These are phyloP conservation scores for Paramecium primaurelia DNA, from an alignment of 73 alveolate species.

Conservation along the genomic window DNA sequence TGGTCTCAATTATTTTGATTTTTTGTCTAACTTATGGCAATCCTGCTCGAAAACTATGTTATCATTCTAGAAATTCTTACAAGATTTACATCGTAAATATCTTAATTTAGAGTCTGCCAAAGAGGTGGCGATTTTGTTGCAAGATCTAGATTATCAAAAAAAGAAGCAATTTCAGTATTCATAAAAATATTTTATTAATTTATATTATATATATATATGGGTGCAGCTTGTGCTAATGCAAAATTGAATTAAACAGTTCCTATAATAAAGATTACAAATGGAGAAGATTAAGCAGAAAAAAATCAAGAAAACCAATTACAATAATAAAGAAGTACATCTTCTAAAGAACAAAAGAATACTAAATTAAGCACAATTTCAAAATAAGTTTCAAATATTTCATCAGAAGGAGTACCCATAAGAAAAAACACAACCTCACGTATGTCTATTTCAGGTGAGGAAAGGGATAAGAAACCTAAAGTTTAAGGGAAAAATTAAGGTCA, in stretches of 20 bases:
- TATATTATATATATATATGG: not conserved
- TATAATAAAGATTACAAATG: not conserved
- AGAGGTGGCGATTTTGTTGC: not conserved
- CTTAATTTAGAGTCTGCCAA: not conserved
- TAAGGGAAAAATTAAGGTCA: not conserved
- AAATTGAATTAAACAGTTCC: not conserved
- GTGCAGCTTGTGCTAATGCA: constrained; percentile 44
- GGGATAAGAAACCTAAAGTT: not conserved
- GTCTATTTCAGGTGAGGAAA: not conserved
- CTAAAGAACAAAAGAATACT: not conserved
- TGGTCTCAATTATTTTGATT: not conserved
- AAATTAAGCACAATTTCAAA: constrained; percentile 5
- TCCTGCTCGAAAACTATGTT: not conserved
- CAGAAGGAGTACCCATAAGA: not conserved
- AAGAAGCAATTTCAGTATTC: constrained; percentile 1
- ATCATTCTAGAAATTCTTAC: not conserved
- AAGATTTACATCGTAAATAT: not conserved
- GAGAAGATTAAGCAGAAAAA: not conserved
- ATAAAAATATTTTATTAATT: not conserved
- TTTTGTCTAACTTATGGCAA: not conserved
- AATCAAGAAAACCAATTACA: not conserved
- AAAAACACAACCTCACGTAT: not conserved
- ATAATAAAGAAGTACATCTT: not conserved
- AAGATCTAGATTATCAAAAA: constrained; percentile 27
- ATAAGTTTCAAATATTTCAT: not conserved